Conservation (phyloP, 2,329 filamentous ascomycete genomes). For the Pseudogymnoascus sp. region DNA sequence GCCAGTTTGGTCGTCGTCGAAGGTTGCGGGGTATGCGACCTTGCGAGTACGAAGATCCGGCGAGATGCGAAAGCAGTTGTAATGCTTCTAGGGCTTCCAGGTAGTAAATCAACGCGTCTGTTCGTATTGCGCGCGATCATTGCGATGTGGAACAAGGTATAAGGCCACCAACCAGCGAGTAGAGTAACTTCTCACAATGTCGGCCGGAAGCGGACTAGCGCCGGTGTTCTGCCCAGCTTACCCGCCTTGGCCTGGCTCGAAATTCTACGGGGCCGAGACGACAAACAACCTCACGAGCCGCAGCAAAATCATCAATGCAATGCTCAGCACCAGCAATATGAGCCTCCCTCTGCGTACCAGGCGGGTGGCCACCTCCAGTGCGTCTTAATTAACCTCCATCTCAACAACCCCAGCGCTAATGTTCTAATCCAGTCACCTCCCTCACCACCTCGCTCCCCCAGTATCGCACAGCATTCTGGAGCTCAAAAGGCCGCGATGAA, state of each 20-base stretch:
- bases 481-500: background rate
- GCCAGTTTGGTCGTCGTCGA: constrained; percentile 1
- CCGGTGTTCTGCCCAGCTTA: background rate
- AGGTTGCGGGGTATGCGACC: background rate
- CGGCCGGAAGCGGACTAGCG: background rate
- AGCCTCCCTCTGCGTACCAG: constrained; percentile 56
- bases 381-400: constrained; percentile 19
- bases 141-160: constrained; percentile 3
- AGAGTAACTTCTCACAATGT: background rate
- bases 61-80: background rate
- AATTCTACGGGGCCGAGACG: constrained; percentile 2
- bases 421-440: constrained; percentile 17
- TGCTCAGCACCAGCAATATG: constrained; percentile 38
- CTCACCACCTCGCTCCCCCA: constrained; percentile 13
- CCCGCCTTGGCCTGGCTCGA: constrained; percentile 1
- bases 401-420: constrained; percentile 20
- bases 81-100: constrained; percentile 1
- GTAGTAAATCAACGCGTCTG: constrained; percentile 4
- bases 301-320: constrained; percentile 1
- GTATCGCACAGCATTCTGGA: background rate
- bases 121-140: constrained; percentile 3
- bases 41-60: background rate
- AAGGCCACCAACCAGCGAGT: constrained; percentile 1
- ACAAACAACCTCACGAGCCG: constrained; percentile 1
- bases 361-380: constrained; percentile 55